phyloP scores from a whole-genome alignment of 768 basidiomycete species.

The Serendipita sp. region DNA sequence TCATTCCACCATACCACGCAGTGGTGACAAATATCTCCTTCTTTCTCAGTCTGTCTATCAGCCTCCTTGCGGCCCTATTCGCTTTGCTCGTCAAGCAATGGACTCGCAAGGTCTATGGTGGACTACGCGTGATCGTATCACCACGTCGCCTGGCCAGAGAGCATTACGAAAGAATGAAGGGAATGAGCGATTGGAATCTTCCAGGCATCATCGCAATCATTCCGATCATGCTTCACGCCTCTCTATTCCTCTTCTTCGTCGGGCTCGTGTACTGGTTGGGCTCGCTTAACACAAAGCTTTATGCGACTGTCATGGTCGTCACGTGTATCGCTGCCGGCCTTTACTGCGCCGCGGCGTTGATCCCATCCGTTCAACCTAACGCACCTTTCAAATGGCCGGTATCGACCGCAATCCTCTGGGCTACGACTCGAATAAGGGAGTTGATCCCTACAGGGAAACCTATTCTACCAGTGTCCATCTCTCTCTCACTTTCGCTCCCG shows the following conservation, averaged over 20 bases:
- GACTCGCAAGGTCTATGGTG: constrained; percentile 13
- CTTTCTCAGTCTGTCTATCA: constrained; percentile 17
- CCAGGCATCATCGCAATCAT: constrained; percentile 15
- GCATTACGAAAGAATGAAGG: constrained; percentile 15
- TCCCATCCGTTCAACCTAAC: background rate
- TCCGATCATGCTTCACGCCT: constrained; percentile 14
- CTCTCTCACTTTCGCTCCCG: background rate
- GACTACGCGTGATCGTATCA: constrained; percentile 8
- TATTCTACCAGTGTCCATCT: background rate
- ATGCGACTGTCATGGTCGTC: background rate
- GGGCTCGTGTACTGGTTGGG: constrained; percentile 14
- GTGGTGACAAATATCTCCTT: constrained; percentile 24
- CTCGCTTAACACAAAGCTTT: constrained; percentile 8
- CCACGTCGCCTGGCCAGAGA: constrained; percentile 8
- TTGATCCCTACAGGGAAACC: background rate
- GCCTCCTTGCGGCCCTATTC: constrained; percentile 16
- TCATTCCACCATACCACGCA: constrained; percentile 18
- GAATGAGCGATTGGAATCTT: constrained; percentile 15
- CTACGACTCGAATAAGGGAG: background rate
- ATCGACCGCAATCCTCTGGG: background rate
- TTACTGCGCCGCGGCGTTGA: background rate
- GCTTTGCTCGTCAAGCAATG: constrained; percentile 20
- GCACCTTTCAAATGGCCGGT: background rate
- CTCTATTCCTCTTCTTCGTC: constrained; percentile 14
- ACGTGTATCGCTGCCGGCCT: background rate